Base-by-base conservation (phyloP, 129 eudicot genomes). In the Pittosporum tobira region DNA sequence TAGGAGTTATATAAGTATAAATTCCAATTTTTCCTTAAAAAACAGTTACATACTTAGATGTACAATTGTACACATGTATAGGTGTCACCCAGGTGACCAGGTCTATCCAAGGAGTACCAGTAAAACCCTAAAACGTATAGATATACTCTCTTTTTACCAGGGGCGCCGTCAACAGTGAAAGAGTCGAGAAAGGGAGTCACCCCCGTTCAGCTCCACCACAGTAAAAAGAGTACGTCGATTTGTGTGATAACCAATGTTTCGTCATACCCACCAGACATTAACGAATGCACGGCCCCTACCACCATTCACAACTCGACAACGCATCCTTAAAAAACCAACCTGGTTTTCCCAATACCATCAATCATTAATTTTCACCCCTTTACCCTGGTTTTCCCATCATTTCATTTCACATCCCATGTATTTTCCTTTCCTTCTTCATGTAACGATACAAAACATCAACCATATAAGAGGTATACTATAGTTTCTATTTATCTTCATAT, bases 241-340 rank as follows among this genome's bases (percentile, higher is more conserved):
- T 22, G 6, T 46, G 31, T 27, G 9, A 48, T 3, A 56, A 46
- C 37, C 48, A 10, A 15, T 6, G 27, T 28, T 27, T 28, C n/a
- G 11, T 23, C 25, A 18, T 65, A 76, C 37, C 75, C 81, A 34
- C n/a, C 51, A 60, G 81, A 65, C 29, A 64, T 14, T 34, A 53
- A 52, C 69, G 65, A 43, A 43, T 5, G 13, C 24, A 49, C 59
- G 51, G 70, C 3, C 7, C 40, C 15, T 27, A 6, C 20, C 60
- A 5, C 78, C 77, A 75, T 63, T 45, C 55, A 28, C 36, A 46
- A 19, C 20, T 61, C 44, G 66, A 61, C 66, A 61, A 45, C 44
- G 28, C 55, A 61, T 61, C 54, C 43, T 46, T 46, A 26, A 58
- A 48, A 75, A 65, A 72, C 78, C 78, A 49, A 49, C 65, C 73